Evolutionary conservation across 108 stramenopile species (phyloP).

Genomic region (Nitzschia inconspicua): DNA sequence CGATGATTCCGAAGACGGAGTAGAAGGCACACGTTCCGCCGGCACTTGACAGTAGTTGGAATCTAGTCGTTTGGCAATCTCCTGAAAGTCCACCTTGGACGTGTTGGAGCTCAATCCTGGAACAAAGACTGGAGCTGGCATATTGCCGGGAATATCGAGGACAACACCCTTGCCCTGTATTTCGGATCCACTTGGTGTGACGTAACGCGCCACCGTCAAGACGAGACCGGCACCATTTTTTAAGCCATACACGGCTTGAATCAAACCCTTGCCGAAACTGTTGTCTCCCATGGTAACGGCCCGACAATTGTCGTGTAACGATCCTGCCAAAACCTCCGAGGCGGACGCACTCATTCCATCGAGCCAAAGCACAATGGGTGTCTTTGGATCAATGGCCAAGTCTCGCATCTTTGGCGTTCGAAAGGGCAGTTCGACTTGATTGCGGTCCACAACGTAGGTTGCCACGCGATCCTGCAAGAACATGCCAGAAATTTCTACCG

Average conservation of each 20-base stretch:
- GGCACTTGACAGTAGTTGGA: slow-evolving; percentile 45
- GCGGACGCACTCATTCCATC: slow-evolving; percentile 85
- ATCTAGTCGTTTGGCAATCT: slow-evolving; percentile 40
- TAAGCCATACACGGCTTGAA: slow-evolving; percentile 95
- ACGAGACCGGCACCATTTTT: slow-evolving; percentile 90
- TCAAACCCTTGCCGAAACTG: slow-evolving; percentile 93
- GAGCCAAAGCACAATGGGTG: slow-evolving; percentile 74
- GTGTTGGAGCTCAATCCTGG: slow-evolving; percentile 64
- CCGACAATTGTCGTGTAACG: slow-evolving; percentile 90
- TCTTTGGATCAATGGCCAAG: slow-evolving; percentile 34
- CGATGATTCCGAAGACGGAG: too few species aligned
- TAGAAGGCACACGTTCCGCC: slow-evolving; percentile 15
- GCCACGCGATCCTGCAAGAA: slow-evolving; percentile 79
- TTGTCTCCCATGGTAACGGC: slow-evolving; percentile 89
- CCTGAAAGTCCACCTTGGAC: slow-evolving; percentile 65
- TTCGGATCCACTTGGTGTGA: slow-evolving; percentile 84
- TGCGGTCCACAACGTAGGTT: slow-evolving; percentile 77
- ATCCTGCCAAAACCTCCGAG: slow-evolving; percentile 89
- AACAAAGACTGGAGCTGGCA: slow-evolving; percentile 53
- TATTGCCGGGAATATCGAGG: slow-evolving; percentile 29
- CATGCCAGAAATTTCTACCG: slow-evolving; percentile 90
- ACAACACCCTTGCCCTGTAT: slow-evolving; percentile 86
- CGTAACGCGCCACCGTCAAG: slow-evolving; percentile 91
- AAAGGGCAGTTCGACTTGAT: slow-evolving; percentile 64
- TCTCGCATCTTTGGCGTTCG: slow-evolving; percentile 52